A percentile compares a stretch with the other conserved stretches of the same genome.
Conservation (phyloP, 2,329 filamentous ascomycete genomes). For the Aureobasidium sp. region DNA sequence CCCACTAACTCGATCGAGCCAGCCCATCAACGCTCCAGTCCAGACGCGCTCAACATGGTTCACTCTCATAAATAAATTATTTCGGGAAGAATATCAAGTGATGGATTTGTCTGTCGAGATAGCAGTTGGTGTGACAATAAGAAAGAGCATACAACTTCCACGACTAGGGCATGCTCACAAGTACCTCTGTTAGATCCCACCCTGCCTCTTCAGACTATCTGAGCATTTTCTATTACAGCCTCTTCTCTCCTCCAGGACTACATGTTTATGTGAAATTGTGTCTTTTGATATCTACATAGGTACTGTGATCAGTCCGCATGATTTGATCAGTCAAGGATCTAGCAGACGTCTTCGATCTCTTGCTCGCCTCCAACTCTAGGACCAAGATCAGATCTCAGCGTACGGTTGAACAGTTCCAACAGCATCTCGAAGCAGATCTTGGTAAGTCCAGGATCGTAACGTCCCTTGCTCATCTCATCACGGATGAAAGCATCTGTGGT, state of each 20-base stretch:
- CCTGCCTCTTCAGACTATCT: too few species aligned
- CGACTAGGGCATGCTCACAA: too few species aligned
- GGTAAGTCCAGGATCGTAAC: conserved; percentile 79
- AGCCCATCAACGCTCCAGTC: neutral
- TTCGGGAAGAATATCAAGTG: too few species aligned
- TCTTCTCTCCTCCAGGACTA: neutral
- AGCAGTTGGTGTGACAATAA: too few species aligned
- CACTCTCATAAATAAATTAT: neutral
- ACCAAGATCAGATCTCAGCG: conserved; percentile 71
- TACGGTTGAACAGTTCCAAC: conserved; percentile 73
- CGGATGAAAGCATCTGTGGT: conserved; percentile 72
- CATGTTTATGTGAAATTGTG: neutral
- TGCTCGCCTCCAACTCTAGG: conserved; percentile 47
- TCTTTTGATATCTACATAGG: neutral
- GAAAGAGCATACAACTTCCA: too few species aligned
- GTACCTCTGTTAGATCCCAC: too few species aligned
- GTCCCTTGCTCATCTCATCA: conserved; percentile 86
- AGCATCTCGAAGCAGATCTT: conserved; percentile 89
- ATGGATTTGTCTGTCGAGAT: too few species aligned
- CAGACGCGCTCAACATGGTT: neutral
- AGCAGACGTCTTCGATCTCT: conserved; percentile 33
- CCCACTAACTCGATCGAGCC: neutral
- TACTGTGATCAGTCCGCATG: too few species aligned
- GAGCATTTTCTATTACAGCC: too few species aligned
- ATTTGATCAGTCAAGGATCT: neutral